phyloP scores from a whole-genome alignment of 2,329 filamentous ascomycete genomes.

The Colletotrichum cordylinicola region DNA sequence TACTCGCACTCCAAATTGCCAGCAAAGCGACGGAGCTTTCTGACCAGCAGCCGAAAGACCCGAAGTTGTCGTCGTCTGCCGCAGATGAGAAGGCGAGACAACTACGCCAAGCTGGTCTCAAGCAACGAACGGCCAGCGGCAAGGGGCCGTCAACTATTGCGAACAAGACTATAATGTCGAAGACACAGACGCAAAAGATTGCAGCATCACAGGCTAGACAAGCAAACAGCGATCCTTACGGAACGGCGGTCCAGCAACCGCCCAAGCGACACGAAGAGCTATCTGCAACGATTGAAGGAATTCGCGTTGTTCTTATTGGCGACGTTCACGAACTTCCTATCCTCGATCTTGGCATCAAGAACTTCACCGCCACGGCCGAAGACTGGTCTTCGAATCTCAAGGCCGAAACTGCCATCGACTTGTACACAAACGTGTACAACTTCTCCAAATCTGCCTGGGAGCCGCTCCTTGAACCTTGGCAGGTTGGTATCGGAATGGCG shows the following conservation, averaged over 20 bases:
- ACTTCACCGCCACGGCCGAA: conserved; percentile 81
- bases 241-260: conserved; percentile 19
- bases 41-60: conserved; percentile 59
- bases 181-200: conserved; percentile 37
- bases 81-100: conserved; percentile 64
- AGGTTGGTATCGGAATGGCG: conserved; percentile 87
- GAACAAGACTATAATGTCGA: conserved; percentile 40
- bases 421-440: conserved; percentile 97
- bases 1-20: conserved; percentile 91
- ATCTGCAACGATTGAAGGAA: conserved; percentile 83
- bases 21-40: conserved; percentile 90
- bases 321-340: conserved; percentile 96
- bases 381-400: conserved; percentile 92
- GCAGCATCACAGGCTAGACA: conserved; percentile 31
- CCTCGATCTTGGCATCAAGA: conserved; percentile 90
- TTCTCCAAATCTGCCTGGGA: conserved; percentile 99
- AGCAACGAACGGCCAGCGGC: conserved; percentile 62
- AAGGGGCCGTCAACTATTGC: conserved; percentile 59
- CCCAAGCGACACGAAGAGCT: conserved; percentile 71
- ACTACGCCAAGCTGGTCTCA: conserved; percentile 53
- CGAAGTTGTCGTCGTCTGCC: conserved; percentile 30
- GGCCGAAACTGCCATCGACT: conserved; percentile 88
- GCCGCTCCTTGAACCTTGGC: conserved; percentile 94
- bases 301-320: conserved; percentile 92
- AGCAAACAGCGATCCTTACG: background rate